Base-by-base conservation (phyloP, 2,329 filamentous ascomycete genomes). In the Eutypa lata region DNA sequence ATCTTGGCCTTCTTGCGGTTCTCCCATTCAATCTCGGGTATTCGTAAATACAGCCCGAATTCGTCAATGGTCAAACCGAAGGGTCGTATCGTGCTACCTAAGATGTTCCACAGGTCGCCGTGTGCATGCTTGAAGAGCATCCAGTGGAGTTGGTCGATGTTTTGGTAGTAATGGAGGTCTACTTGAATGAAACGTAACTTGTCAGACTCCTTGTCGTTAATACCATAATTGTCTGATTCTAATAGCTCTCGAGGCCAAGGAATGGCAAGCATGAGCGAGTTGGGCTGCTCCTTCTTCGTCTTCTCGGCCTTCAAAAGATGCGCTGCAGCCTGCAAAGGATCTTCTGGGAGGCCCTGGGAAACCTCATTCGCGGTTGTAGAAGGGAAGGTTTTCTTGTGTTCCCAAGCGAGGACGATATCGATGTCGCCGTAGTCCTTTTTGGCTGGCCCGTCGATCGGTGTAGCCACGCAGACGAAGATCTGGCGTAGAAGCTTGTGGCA, bases 391-490 rank as follows among this genome's bases (percentile, higher is more conserved):
- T 56, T 40, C 4, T 52, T 24, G 18, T 58, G 64, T 16, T 71
- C 69, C 31, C 66, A 65, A 0, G 74, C 71, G 1, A 90, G 77
- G 1, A 91, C 68, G 53, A 92, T 76, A 68, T 94, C 90, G 37
- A 95, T 72, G 58, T 94, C 90, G 19, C 90, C 90, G 62, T 83
- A 80, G 59, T 84, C 81, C 0, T 58, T 42, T 68, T 94, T 94
- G 1, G 67, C 84, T 0, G 89, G 89, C 0, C 82, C 87, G 59
- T 91, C 87, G 26, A 87, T 80, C 0, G 88, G 84, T 0, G 79
- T 76, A 1, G 76, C 78, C 4, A 88, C 82, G 7, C 71, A 72
- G 0, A 70, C 50, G 60, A 82, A 90, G 3, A 86, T 69, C 1
- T 71, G 60, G 1, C 70, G 67, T 0, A 89, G 76, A 2, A 76